These are phyloP conservation scores for Wickerhamomyces chaumierensis DNA, from an alignment of 805 yeast genomes.

Conservation along the genomic window DNA sequence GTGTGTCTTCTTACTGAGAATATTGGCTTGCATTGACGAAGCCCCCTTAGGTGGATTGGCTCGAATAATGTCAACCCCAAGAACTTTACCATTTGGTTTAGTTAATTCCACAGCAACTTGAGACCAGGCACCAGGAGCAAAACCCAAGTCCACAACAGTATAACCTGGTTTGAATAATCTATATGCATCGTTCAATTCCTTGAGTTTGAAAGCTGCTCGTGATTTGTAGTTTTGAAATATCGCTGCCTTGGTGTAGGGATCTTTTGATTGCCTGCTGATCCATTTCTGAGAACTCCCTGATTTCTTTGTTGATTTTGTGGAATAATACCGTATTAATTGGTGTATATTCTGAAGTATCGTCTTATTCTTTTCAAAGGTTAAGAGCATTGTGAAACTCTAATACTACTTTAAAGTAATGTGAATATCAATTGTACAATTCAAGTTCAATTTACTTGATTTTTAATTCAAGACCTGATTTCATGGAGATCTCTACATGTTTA, in stretches of 20 bases:
- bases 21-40: slow-evolving; percentile 76
- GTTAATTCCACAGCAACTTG: slow-evolving; percentile 62
- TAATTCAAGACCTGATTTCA: too few relatives aligned
- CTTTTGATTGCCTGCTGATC: slow-evolving; percentile 61
- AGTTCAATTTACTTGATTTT: too few relatives aligned
- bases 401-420: not conserved
- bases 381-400: not conserved
- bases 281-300: slow-evolving; percentile 56
- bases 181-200: slow-evolving; percentile 61
- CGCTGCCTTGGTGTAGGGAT: slow-evolving; percentile 59
- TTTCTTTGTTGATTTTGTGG: slow-evolving; percentile 11
- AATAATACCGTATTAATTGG: not conserved
- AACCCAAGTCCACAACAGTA: slow-evolving; percentile 78
- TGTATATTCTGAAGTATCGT: not conserved
- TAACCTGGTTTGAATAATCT: slow-evolving; percentile 42
- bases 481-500: too few relatives aligned
- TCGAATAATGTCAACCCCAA: slow-evolving; percentile 79
- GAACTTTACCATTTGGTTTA: slow-evolving; percentile 38
- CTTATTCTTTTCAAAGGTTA: not conserved
- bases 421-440: too few relatives aligned
- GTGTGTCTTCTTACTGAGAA: slow-evolving; percentile 60
- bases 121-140: slow-evolving; percentile 93
- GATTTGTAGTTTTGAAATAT: slow-evolving; percentile 53
- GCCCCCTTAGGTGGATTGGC: slow-evolving; percentile 75
- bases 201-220: slow-evolving; percentile 82